These are phyloP conservation scores for Coprinellus micaceus DNA, from an alignment of 768 basidiomycete species.

Conservation along the genomic window DNA sequence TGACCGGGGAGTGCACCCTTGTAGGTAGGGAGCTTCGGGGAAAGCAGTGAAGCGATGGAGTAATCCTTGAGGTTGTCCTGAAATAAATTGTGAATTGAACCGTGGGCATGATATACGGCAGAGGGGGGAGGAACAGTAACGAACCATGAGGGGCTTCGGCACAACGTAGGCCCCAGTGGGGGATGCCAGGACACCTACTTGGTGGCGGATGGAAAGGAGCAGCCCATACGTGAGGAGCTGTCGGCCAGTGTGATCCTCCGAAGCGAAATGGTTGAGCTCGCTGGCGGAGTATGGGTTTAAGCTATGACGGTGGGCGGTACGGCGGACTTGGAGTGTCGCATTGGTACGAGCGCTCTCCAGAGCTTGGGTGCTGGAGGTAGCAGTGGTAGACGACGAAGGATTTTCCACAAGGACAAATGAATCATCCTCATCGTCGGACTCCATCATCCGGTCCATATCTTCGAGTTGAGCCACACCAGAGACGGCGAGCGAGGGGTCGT, in stretches of 20 bases:
- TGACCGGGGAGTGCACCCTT: constrained; percentile 17
- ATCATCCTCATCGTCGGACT: too few relatives aligned
- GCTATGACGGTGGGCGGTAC: neutral
- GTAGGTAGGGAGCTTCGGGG: constrained; percentile 21
- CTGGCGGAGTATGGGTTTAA: neutral
- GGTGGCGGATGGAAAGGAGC: neutral
- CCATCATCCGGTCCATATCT: too few relatives aligned
- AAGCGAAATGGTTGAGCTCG: neutral
- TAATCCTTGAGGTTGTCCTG: constrained; percentile 22
- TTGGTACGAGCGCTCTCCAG: neutral
- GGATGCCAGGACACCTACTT: neutral
- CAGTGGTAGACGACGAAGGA: neutral
- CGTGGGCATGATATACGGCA: too few relatives aligned
- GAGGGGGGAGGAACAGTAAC: neutral
- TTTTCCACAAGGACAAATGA: too few relatives aligned
- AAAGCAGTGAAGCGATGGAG: constrained; percentile 18
- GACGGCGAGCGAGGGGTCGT: too few relatives aligned
- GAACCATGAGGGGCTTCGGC: neutral
- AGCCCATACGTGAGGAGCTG: neutral
- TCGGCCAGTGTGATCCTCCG: neutral
- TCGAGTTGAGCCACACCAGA: too few relatives aligned
- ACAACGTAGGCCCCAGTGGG: neutral
- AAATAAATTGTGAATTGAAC: neutral
- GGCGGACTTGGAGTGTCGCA: neutral
- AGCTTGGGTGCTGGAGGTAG: neutral